Evolutionary conservation across 2,329 filamentous ascomycete species (phyloP), one percentile per base, ranked within the genome.

Genomic region (Chaetothyriales sp.): DNA sequence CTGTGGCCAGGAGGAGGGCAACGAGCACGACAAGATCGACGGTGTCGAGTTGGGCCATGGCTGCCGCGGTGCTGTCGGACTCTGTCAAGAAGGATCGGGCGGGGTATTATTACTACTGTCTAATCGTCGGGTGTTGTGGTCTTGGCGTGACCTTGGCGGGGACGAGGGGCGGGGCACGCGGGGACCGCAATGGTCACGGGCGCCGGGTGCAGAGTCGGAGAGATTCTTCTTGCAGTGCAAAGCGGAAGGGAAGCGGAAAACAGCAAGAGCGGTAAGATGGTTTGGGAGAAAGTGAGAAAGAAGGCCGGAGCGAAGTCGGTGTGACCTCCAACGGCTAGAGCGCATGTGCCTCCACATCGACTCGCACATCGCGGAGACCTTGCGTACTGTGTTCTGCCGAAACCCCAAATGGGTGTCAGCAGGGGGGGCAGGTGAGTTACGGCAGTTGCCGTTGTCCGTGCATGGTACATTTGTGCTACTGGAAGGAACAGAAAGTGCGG

Each of bases 31-130:
- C 69, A 62, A 96, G 77, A 77, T 98, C 92, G 73, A 98, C 74
- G 22, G 88, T 94, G 67, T 98, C 92, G 66, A 98, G 81, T 76
- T 95, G 85, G 60, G 90, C 87, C 92, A 98, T 96, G 62, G 59
- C 52, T 51, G 49, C 12, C 46, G 50, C 32, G 49, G 47, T n/a
- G 46, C 20, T 28, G 39, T 43, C 43, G 3, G 22, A 48, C 19
- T 44, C 22, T 25, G 45, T 5, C 18, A 44, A 48, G 32, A 47
- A 15, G 25, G 45, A 49, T 20, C 22, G 49, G 49, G 54, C 32
- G 46, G 19, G 47, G 48, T 46, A 51, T 47, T 39, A 43, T 46
- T 25, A 3, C 22, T 25, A 25, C 22, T 25, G 6, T 25, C 22
- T 25, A 3, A 25, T 25, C 22, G 22, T 3, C 22, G 22, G 22